Conservation (phyloP, 2,329 filamentous ascomycete genomes). For the Fusarium verticillioides region DNA sequence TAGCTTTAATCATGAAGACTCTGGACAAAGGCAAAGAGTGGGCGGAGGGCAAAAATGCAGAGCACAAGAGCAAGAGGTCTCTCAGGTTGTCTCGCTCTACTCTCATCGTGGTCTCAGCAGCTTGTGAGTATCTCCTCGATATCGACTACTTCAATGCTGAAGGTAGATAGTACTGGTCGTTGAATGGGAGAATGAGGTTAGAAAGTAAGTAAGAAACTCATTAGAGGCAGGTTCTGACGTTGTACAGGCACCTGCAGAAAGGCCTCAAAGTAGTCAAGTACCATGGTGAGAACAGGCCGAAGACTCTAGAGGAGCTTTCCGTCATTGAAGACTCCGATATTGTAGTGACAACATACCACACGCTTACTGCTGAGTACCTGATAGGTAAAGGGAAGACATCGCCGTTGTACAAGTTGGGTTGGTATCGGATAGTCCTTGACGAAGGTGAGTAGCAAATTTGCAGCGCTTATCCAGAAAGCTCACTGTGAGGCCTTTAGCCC, state of each 20-base stretch:
- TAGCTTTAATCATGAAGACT: conserved; percentile 8
- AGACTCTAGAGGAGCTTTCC: not conserved
- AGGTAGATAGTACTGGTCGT: not conserved
- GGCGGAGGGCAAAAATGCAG: not conserved
- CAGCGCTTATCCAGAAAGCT: fast-evolving
- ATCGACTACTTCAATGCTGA: no score
- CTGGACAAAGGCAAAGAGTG: not conserved
- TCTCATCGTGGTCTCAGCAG: not conserved
- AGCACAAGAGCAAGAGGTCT: not conserved
- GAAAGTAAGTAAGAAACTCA: not conserved
- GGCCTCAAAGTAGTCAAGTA: conserved; percentile 1
- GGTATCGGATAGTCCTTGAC: conserved; percentile 57
- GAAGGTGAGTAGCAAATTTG: conserved; percentile 51
- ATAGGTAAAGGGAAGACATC: not conserved
- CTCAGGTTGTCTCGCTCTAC: not conserved
- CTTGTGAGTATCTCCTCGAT: not conserved
- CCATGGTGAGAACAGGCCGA: not conserved
- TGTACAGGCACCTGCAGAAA: not conserved
- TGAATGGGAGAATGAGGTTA: conserved; percentile 13
- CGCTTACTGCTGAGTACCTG: not conserved
- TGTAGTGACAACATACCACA: conserved; percentile 10
- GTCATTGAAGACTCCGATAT: not conserved
- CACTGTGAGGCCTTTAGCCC: conserved; percentile 45
- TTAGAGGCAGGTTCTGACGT: not conserved
- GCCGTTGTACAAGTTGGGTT: conserved; percentile 33